Conservation (phyloP, 306 rosid species). For the Vigna nakashimae region DNA sequence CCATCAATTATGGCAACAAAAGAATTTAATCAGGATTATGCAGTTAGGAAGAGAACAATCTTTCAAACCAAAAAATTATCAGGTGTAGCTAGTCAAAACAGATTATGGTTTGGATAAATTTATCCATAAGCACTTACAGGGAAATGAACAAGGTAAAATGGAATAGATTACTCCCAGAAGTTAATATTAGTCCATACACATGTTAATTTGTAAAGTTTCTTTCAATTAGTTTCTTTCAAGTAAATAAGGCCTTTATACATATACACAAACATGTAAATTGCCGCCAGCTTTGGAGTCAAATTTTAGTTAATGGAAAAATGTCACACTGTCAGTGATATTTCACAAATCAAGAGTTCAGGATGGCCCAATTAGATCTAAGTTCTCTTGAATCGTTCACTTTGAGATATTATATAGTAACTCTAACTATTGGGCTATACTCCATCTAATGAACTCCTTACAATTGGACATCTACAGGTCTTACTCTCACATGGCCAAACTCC, state of each 20-base stretch:
- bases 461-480: too few species aligned
- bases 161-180: too few species aligned
- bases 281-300: not conserved
- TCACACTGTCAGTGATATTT: too few species aligned
- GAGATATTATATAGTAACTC: not conserved
- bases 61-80: slow-evolving; percentile 31
- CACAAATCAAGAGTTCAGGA: not conserved
- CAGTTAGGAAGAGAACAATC: not conserved
- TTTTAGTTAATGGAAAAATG: too few species aligned
- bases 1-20: slow-evolving; percentile 9
- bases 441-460: not conserved
- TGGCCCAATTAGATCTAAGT: not conserved
- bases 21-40: not conserved
- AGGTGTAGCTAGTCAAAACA: not conserved
- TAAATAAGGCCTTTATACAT: too few species aligned
- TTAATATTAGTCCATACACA: too few species aligned
- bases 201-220: too few species aligned
- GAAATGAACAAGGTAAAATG: too few species aligned
- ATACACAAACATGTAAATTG: not conserved
- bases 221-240: too few species aligned
- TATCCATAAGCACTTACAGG: too few species aligned
- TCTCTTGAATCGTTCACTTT: not conserved
- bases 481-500: too few species aligned
- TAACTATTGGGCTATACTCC: not conserved
- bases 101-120: not conserved